Evolutionary conservation across 176 grass and related monocot genomes (phyloP), one percentile per base, ranked within the genome.

Genomic region (Chloris gayana): DNA sequence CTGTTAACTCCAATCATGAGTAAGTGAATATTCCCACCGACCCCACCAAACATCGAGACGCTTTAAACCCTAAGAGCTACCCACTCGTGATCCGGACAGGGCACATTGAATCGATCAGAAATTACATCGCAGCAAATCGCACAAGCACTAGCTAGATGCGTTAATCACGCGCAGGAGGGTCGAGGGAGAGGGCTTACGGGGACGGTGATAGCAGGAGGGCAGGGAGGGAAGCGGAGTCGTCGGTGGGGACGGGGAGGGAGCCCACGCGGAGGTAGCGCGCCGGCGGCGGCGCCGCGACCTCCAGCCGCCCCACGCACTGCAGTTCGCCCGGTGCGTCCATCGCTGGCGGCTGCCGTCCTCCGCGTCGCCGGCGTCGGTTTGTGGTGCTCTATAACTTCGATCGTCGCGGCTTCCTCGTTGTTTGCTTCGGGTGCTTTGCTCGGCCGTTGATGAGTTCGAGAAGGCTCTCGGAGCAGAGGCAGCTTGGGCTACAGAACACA

Each of bases 251-350:
- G 19, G 96, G 96, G 53, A 98, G 90, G 71, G 96, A 93, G 42
- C 96, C 96, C 35, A 89, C 83, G 64, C 92, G 94, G 68, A 99
- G 82, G 82, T 95, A 99, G 26, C 88, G 86, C 45, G 91, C 88
- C 57, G 88, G 90, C 84, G 91, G 89, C 54, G 90, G 92, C 68
- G 93, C 84, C 14, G 90, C 70, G 57, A 99, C 83, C 90, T 99
- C 92, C 64, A 99, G 81, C 66, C 89, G 82, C 24, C 96, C 96
- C 53, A 99, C 96, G 90, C 96, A 99, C 84, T 86, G 92, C 70
- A 93, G 78, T 49, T 95, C 90, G 42, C 79, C 87, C 7, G 88
- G 82, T 37, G 82, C 82, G 67, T 95, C 96, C 96, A 99, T 95
- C 32, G 82, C 24, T 18, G 42, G 76, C 45, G 42, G 76, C 45